A percentile compares a stretch with the other conserved stretches of the same genome.
phyloP scores from a whole-genome alignment of 1,284 basidiomycete species.

The Golubevia pallescens region DNA sequence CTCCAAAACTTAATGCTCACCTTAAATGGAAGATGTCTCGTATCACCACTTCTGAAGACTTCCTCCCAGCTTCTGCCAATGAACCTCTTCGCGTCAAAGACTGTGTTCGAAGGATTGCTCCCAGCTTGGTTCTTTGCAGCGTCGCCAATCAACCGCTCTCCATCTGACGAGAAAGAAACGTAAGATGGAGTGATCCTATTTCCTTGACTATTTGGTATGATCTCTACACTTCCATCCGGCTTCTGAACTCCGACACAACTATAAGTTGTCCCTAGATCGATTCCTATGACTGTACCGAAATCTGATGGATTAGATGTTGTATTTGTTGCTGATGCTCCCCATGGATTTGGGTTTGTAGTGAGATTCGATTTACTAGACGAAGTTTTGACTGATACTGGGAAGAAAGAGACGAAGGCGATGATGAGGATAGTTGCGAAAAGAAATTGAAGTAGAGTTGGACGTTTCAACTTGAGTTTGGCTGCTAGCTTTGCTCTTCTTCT shows the following conservation, averaged over 20 bases:
- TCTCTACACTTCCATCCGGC: too few species aligned
- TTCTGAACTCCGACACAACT: too few species aligned
- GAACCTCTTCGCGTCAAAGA: constrained; percentile 2
- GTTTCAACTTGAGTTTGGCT: constrained; percentile 14
- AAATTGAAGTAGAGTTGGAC: constrained; percentile 36
- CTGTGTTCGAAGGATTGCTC: too few species aligned
- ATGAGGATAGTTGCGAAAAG: constrained; percentile 43
- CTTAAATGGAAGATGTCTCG: too few species aligned
- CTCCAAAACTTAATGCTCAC: too few species aligned
- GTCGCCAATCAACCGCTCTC: too few species aligned
- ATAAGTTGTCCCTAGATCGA: constrained; percentile 60
- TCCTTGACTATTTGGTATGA: too few species aligned
- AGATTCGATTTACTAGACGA: constrained; percentile 14
- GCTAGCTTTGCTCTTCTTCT: neutral
- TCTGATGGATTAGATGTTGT: constrained; percentile 13
- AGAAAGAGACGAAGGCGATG: constrained; percentile 38
- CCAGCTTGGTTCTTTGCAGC: too few species aligned
- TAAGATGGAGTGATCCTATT: too few species aligned
- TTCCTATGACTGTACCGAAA: constrained; percentile 63
- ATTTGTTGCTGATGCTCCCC: constrained; percentile 9
- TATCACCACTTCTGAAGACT: too few species aligned
- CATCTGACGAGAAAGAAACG: too few species aligned
- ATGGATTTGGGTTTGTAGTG: constrained; percentile 13
- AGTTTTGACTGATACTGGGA: constrained; percentile 12
- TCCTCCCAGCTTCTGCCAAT: too few species aligned